phyloP scores from a whole-genome alignment of 176 grass and related monocot species.

The Alloteropsis semialata region DNA sequence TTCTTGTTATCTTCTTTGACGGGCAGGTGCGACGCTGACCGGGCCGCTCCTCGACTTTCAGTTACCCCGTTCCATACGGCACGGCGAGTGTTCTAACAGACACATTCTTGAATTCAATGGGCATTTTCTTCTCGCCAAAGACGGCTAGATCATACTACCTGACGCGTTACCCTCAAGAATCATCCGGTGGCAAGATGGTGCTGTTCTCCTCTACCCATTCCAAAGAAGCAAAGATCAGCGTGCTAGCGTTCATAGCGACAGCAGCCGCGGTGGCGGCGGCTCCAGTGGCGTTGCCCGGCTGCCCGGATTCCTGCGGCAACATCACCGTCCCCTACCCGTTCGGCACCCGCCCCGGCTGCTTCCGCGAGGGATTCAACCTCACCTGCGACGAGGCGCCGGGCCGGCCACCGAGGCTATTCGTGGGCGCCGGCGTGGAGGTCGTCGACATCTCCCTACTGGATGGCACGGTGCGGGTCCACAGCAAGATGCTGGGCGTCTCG shows the following conservation, averaged over 20 bases:
- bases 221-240: not conserved
- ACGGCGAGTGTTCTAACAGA: too few relatives aligned
- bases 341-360: not conserved
- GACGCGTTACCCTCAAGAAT: too few relatives aligned
- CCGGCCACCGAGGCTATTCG: not conserved
- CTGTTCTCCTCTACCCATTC: too few relatives aligned
- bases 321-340: slow-evolving; percentile 17
- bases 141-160: too few relatives aligned
- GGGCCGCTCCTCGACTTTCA: too few relatives aligned
- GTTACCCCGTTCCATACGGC: too few relatives aligned
- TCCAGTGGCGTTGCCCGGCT: not conserved
- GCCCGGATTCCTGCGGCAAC: slow-evolving; percentile 13
- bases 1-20: too few relatives aligned
- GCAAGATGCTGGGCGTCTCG: too few relatives aligned
- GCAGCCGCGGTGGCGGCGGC: not conserved
- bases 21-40: too few relatives aligned
- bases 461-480: slow-evolving; percentile 3
- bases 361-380: slow-evolving; percentile 6
- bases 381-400: slow-evolving; percentile 4
- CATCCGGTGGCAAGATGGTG: too few relatives aligned
- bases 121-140: too few relatives aligned
- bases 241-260: not conserved
- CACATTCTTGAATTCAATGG: too few relatives aligned
- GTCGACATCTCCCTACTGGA: slow-evolving; percentile 18
- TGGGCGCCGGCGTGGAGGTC: not conserved